These are phyloP conservation scores for Glycine latifolia DNA, from an alignment of 306 rosid genomes.

Conservation along the genomic window DNA sequence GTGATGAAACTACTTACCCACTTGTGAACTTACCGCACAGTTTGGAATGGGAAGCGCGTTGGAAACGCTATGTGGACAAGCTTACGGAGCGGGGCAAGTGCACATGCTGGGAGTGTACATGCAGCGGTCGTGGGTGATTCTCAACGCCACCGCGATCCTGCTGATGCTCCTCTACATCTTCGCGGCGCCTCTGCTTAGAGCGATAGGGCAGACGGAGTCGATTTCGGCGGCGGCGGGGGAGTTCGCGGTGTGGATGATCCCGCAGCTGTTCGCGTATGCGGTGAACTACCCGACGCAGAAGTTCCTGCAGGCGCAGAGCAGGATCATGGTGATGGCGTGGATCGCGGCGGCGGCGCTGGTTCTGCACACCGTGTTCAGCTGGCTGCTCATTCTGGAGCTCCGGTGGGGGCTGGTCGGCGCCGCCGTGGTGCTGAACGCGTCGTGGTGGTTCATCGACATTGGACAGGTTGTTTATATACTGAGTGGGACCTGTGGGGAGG, in stretches of 20 bases:
- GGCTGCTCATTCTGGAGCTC: conserved; percentile 71
- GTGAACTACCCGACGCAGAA: conserved; percentile 76
- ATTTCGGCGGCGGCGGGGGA: conserved; percentile 79
- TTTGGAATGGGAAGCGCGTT: conserved; percentile 96
- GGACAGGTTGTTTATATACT: conserved; percentile 70
- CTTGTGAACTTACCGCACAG: conserved; percentile 37
- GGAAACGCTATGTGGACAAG: conserved; percentile 94
- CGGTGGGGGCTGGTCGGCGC: conserved; percentile 83
- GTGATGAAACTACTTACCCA: no score
- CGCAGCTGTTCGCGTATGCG: conserved; percentile 89
- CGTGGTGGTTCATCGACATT: conserved; percentile 81
- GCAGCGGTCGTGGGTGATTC: conserved; percentile 92
- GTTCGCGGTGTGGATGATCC: conserved; percentile 84
- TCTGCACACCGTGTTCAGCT: conserved; percentile 69
- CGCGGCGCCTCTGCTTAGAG: conserved; percentile 55
- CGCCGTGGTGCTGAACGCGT: conserved; percentile 67
- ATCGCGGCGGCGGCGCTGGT: conserved; percentile 68
- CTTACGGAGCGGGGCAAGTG: conserved; percentile 77
- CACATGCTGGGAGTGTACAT: conserved; percentile 86
- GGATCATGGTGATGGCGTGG: conserved; percentile 84
- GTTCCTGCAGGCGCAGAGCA: conserved; percentile 91
- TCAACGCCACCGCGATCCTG: conserved; percentile 54
- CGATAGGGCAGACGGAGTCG: conserved; percentile 71
- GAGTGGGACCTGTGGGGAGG: conserved; percentile 66
- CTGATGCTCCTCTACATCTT: conserved; percentile 64